These are phyloP conservation scores for Leccinum uliginosum DNA, from an alignment of 768 basidiomycete species.

Conservation along the genomic window DNA sequence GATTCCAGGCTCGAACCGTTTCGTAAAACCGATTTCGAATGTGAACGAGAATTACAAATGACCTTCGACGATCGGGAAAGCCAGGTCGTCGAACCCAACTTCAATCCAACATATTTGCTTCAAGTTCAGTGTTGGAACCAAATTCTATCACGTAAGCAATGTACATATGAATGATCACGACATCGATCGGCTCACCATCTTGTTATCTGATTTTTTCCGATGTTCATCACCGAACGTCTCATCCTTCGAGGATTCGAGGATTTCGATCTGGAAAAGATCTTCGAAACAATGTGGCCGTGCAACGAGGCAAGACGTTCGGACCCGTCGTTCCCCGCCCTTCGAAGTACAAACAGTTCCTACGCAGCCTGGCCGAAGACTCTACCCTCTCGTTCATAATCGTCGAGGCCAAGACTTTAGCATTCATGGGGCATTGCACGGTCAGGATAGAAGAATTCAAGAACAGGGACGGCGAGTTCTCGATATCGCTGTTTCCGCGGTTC, in stretches of 20 bases:
- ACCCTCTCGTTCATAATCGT: slow-evolving; percentile 21
- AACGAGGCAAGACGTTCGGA: slow-evolving; percentile 15
- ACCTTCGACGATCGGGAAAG: neutral
- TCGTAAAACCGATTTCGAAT: no score
- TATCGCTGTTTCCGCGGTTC: slow-evolving; percentile 19
- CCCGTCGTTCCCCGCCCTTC: slow-evolving; percentile 19
- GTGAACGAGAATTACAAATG: no score
- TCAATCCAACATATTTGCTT: no score
- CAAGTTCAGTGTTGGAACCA: neutral
- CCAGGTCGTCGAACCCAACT: neutral
- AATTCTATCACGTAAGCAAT: neutral
- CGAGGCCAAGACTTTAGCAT: slow-evolving; percentile 12
- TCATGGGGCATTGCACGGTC: slow-evolving; percentile 23
- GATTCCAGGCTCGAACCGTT: no score
- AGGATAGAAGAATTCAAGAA: slow-evolving; percentile 17
- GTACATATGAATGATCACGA: neutral
- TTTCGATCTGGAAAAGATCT: slow-evolving; percentile 18
- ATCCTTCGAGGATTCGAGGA: slow-evolving; percentile 22
- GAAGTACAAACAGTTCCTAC: slow-evolving; percentile 12
- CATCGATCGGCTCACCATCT: no score
- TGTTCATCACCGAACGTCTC: slow-evolving; percentile 26
- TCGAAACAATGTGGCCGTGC: slow-evolving; percentile 22
- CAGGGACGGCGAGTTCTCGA: slow-evolving; percentile 24
- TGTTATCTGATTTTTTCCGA: neutral
- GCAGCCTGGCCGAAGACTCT: slow-evolving; percentile 4